A percentile compares a stretch with the other conserved stretches of the same genome.
Conservation (phyloP, 495 filamentous ascomycete species). For the Aspergillus sclerotiicarbonarius region DNA sequence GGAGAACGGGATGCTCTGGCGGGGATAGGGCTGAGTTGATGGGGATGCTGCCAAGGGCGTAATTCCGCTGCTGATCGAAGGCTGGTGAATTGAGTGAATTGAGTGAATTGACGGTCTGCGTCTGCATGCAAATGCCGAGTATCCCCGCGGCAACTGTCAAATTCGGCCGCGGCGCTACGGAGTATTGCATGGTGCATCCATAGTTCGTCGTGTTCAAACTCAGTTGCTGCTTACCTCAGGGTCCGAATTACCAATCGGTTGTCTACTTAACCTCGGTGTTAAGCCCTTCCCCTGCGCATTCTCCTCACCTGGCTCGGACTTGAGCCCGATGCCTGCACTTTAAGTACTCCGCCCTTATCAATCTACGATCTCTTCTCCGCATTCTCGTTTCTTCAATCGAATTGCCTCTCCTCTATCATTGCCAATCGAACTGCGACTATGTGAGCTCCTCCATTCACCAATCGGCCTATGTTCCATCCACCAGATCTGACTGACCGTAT, state of each 20-base stretch:
- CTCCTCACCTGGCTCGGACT: slow-evolving; percentile 5
- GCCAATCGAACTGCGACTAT: not conserved
- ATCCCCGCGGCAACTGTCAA: not conserved
- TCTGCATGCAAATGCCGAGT: not conserved
- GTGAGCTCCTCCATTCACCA: not conserved
- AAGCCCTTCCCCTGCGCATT: not conserved
- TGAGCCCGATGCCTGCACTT: not conserved
- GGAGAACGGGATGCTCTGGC: not conserved
- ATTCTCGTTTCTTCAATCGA: not conserved
- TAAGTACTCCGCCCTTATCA: not conserved
- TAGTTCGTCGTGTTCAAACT: not conserved
- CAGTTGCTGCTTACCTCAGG: not conserved
- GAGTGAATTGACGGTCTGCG: not conserved
- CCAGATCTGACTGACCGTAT: not conserved
- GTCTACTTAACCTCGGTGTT: slow-evolving; percentile 3
- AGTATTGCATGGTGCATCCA: too few species aligned
- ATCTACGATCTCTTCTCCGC: slow-evolving; percentile 1
- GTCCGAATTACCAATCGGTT: not conserved
- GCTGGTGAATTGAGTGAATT: not conserved
- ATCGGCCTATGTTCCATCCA: not conserved
- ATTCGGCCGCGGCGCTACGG: too few species aligned
- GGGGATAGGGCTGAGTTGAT: not conserved
- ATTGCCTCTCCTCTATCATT: not conserved
- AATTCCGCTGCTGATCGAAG: not conserved
- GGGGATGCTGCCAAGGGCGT: not conserved